phyloP scores from a whole-genome alignment of 441 rosid species.

The Gossypium lobatum region DNA sequence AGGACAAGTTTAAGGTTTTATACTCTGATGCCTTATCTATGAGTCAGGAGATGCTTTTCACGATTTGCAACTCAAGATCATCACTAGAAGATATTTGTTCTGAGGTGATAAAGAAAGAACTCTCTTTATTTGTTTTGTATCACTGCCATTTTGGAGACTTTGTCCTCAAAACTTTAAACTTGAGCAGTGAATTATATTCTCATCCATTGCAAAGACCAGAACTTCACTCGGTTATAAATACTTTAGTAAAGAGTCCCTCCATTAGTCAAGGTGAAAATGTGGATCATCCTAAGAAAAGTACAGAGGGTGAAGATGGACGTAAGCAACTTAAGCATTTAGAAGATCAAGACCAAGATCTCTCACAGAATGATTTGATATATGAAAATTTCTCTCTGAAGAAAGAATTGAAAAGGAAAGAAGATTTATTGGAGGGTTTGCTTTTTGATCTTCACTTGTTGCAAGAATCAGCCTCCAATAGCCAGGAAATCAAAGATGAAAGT shows the following conservation, averaged over 20 bases:
- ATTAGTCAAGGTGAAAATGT: conserved; percentile 18
- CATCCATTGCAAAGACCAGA: conserved; percentile 24
- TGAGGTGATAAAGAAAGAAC: conserved; percentile 51
- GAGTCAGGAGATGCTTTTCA: conserved; percentile 39
- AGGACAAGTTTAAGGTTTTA: conserved; percentile 41
- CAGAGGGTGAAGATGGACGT: conserved; percentile 21
- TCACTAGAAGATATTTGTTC: conserved; percentile 50
- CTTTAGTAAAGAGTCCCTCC: conserved; percentile 15
- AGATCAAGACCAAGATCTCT: conserved; percentile 26
- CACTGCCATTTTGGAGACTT: conserved; percentile 46
- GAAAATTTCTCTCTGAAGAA: conserved; percentile 60
- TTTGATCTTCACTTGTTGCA: conserved; percentile 89
- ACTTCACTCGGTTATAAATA: conserved; percentile 12
- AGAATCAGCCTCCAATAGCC: conserved; percentile 69
- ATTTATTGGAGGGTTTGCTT: conserved; percentile 74
- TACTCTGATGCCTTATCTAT: conserved; percentile 40
- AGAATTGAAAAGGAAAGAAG: conserved; percentile 76
- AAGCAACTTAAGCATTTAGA: conserved; percentile 26
- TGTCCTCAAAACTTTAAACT: conserved; percentile 30
- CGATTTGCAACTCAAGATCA: conserved; percentile 39
- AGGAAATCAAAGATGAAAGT: conserved; percentile 68
- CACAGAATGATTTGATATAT: conserved; percentile 26
- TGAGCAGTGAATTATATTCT: conserved; percentile 20
- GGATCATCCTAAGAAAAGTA: conserved; percentile 20
- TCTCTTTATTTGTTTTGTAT: conserved; percentile 38